Evolutionary conservation across 768 basidiomycete genomes (phyloP).

Genomic region (Phlebiopsis gigantea): DNA sequence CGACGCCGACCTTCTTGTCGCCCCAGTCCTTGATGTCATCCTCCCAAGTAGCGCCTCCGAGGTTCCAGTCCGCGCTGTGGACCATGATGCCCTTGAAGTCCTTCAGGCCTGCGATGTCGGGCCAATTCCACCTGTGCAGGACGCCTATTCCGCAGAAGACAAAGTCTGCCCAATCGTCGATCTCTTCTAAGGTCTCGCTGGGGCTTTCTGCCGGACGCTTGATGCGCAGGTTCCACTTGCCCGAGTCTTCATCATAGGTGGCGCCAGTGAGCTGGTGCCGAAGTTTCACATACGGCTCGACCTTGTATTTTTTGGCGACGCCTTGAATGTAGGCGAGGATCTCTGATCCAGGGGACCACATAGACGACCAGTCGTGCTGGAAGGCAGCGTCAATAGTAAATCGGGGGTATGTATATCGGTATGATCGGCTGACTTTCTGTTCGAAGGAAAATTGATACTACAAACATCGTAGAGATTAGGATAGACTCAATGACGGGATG

Average conservation of each 20-base stretch:
- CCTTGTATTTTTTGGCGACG: slow-evolving; percentile 54
- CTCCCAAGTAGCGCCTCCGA: slow-evolving; percentile 32
- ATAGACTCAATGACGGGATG: not conserved
- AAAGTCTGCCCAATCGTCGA: slow-evolving; percentile 51
- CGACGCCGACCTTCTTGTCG: slow-evolving; percentile 49
- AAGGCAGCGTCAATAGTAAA: not conserved
- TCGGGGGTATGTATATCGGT: slow-evolving; percentile 18
- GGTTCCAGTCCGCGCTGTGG: slow-evolving; percentile 64
- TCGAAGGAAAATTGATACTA: slow-evolving; percentile 55
- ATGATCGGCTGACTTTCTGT: slow-evolving; percentile 21
- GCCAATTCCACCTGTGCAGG: slow-evolving; percentile 61
- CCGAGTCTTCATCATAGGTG: slow-evolving; percentile 41
- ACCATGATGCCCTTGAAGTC: slow-evolving; percentile 51
- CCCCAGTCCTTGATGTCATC: slow-evolving; percentile 44
- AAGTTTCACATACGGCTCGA: slow-evolving; percentile 48
- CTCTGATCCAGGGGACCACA: slow-evolving; percentile 55
- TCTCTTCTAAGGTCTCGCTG: slow-evolving; percentile 21
- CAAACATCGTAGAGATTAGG: not conserved
- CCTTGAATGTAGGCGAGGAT: slow-evolving; percentile 50
- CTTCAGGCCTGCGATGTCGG: slow-evolving; percentile 53
- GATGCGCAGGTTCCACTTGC: slow-evolving; percentile 54
- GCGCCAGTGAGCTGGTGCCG: slow-evolving; percentile 49
- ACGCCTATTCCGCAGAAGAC: slow-evolving; percentile 49
- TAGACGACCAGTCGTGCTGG: slow-evolving; percentile 54
- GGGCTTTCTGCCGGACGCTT: slow-evolving; percentile 26